These are phyloP conservation scores for Ceratobasidium papillatum DNA, from an alignment of 1,284 basidiomycete species.

Conservation along the genomic window DNA sequence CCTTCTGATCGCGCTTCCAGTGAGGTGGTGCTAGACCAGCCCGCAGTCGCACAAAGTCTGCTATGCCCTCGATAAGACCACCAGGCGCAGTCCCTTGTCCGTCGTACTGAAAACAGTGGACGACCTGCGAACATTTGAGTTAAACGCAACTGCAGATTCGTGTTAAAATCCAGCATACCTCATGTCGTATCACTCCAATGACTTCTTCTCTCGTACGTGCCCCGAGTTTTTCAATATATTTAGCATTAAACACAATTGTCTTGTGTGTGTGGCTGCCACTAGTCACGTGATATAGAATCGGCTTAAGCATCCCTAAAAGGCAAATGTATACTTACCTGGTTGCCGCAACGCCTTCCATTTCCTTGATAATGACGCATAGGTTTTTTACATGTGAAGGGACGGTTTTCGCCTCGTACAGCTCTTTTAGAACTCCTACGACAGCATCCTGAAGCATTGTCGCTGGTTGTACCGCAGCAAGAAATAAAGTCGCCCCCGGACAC, in stretches of 20 bases:
- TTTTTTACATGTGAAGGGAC: slow-evolving; percentile 14
- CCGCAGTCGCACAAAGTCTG: slow-evolving; percentile 42
- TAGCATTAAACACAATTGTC: slow-evolving; percentile 31
- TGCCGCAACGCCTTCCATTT: slow-evolving; percentile 20
- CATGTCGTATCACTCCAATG: slow-evolving; percentile 27
- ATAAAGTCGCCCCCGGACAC: slow-evolving; percentile 16
- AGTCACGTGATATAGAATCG: slow-evolving; percentile 14
- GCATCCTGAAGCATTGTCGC: slow-evolving; percentile 24
- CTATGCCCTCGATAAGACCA: slow-evolving; percentile 44
- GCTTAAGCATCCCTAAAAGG: background rate
- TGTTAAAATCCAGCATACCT: background rate
- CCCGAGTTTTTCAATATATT: slow-evolving; percentile 29
- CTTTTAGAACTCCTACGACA: slow-evolving; percentile 12
- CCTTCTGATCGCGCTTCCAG: slow-evolving; percentile 35
- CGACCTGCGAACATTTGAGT: slow-evolving; percentile 16
- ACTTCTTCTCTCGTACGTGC: slow-evolving; percentile 29
- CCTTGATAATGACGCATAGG: slow-evolving; percentile 22
- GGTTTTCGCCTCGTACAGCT: slow-evolving; percentile 26
- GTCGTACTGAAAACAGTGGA: slow-evolving; percentile 43
- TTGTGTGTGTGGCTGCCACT: slow-evolving; percentile 18
- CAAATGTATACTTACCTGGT: slow-evolving; percentile 12
- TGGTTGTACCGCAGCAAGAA: slow-evolving; percentile 19
- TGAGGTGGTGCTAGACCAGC: slow-evolving; percentile 38
- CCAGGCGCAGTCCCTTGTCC: slow-evolving; percentile 36
- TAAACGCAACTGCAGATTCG: background rate